Percentiles rank a stretch among this genome's conserved stretches.
phyloP scores from a whole-genome alignment of 2,329 filamentous ascomycete genomes.

The Acephala macrosclerotiorum region DNA sequence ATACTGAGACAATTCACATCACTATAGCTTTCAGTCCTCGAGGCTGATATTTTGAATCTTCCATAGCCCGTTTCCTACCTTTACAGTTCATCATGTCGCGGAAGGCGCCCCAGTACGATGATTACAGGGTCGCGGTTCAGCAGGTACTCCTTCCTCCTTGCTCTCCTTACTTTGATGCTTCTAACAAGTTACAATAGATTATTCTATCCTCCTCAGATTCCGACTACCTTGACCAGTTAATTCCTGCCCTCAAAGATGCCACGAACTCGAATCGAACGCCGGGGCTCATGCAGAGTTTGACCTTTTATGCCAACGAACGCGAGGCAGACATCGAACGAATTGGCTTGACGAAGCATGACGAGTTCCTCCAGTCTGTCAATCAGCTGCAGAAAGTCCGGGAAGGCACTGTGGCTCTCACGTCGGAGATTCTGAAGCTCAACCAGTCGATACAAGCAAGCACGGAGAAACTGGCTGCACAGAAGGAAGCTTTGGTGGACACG shows the following conservation, averaged over 20 bases:
- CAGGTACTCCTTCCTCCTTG: conserved; percentile 34
- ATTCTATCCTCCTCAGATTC: conserved; percentile 90
- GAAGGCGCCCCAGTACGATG: conserved; percentile 41
- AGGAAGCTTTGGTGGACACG: conserved; percentile 92
- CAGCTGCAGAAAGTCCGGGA: conserved; percentile 92
- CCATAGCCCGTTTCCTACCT: background rate
- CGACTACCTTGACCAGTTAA: conserved; percentile 95
- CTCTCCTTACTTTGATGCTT: conserved; percentile 3
- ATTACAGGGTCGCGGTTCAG: conserved; percentile 43
- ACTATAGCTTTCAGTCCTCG: background rate
- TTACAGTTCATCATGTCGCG: conserved; percentile 32
- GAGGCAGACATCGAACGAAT: conserved; percentile 94
- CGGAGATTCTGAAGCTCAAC: conserved; percentile 90
- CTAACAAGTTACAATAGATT: conserved; percentile 66
- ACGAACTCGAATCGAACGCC: conserved; percentile 75
- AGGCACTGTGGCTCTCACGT: conserved; percentile 85
- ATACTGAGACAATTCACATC: no score
- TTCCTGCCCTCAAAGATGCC: conserved; percentile 92
- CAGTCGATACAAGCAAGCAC: conserved; percentile 95
- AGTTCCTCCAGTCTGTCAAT: conserved; percentile 93
- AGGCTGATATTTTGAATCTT: background rate
- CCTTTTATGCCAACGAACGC: conserved; percentile 83
- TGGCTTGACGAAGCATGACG: conserved; percentile 94
- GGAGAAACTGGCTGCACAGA: conserved; percentile 92
- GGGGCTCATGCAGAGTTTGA: conserved; percentile 78